Evolutionary conservation across 805 yeast genomes (phyloP), one percentile per base, ranked within the genome.

Genomic region (Metschnikowia bowlesiae): DNA sequence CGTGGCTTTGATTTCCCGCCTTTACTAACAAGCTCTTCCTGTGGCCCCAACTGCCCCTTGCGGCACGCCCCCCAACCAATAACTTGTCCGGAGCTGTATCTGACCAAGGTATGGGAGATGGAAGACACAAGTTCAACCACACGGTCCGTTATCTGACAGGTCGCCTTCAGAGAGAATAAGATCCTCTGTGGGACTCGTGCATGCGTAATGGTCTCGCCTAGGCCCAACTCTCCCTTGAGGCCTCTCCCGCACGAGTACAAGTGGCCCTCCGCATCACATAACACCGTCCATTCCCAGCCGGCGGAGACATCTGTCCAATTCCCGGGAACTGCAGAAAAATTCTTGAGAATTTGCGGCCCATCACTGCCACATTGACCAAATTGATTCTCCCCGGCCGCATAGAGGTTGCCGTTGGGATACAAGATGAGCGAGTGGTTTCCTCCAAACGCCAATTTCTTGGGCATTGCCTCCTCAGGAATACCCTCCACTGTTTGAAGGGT

Each of bases 391-490:
- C 97, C 97, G 45, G 80, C 57, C 0, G 78, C 79, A 54, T 66
- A 83, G 1, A 84, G 63, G 0, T 66, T 62, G 0, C 92, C 92
- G 43, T 74, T 66, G 1, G 66, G 70, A 10, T 79, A 63, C 7
- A 89, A 62, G 2, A 89, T 53, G 14, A 88, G 58, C 0, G 96
- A 84, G 63, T 92, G 97, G 58, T 91, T 91, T 0, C 98, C 97
- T 4, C 97, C 97, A 58, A 90, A 82, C 0, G 74, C 77, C 10
- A 90, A 71, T 55, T 73, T 70, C 44, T 61, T 48, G 0, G 83
- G 76, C 29, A 2, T 28, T 46, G 32, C 63, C 58, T 16, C 54
- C 44, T 39, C 76, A 65, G 9, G 46, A 54, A 22, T 64, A 57
- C 39, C 26, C 7, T 34, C 31, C 9, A 51, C 57, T 32, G 33